Conservation (phyloP, 2,329 filamentous ascomycete genomes). For the Sarocladium oryzae region DNA sequence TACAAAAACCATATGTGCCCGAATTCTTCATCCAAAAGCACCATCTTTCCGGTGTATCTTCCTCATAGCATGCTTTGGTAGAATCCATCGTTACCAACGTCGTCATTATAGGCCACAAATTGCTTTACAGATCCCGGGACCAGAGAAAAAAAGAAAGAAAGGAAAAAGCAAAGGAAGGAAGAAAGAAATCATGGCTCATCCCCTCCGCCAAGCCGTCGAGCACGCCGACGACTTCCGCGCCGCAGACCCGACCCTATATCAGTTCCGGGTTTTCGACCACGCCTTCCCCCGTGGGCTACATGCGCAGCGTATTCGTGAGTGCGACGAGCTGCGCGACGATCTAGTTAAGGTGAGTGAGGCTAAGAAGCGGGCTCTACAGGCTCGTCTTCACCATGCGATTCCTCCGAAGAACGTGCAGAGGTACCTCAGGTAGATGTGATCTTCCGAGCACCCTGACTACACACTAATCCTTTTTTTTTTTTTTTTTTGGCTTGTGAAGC, state of each 20-base stretch:
- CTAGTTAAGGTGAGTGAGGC: background rate
- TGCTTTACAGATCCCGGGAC: too few relatives aligned
- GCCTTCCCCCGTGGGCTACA: background rate
- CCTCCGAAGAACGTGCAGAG: background rate
- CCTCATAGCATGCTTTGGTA: too few relatives aligned
- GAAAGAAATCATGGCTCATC: background rate
- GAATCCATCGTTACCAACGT: too few relatives aligned
- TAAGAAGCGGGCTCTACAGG: background rate
- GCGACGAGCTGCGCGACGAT: background rate
- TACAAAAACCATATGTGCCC: too few relatives aligned
- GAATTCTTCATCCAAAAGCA: too few relatives aligned
- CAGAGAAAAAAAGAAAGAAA: too few relatives aligned
- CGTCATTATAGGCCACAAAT: too few relatives aligned
- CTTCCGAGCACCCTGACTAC: too few relatives aligned
- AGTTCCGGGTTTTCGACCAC: constrained; percentile 2
- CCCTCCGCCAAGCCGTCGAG: background rate
- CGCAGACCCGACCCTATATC: background rate
- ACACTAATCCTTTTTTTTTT: background rate
- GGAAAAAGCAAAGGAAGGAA: background rate
- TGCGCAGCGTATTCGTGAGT: background rate
- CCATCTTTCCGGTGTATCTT: too few relatives aligned
- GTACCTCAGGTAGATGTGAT: background rate
- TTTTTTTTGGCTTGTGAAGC: too few relatives aligned
- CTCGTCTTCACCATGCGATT: background rate
- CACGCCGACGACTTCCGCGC: constrained; percentile 1